Evolutionary conservation across 2,329 filamentous ascomycete genomes (phyloP), one percentile per base, ranked within the genome.

Genomic region (Trichoderma sp.): DNA sequence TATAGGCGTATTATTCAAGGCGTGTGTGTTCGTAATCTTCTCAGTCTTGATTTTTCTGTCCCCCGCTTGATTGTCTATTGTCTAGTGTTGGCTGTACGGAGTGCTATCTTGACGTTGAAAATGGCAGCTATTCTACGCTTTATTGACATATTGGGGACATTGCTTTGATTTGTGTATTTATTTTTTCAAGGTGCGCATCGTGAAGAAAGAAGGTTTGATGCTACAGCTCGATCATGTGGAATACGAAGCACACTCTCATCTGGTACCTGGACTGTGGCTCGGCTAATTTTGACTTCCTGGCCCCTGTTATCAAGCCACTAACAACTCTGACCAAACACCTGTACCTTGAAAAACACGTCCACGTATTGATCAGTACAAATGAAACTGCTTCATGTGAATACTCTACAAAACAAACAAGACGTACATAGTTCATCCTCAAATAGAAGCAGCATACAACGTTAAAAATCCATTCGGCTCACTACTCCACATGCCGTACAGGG

Each of bases 401-500:
- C 21, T 53, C n/a, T 53, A 53, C 21, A 53, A 21, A 24, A 24
- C 47, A 14, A 12, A 53, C 47, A 53, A 12, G 21, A 53, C n/a
- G 11, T 7, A 21, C 8, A 58, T n/a, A 30, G 2, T 18, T 9
- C 26, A 36, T 15, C 34, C 15, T 36, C 18, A 15, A 12, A 34
- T 32, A 12, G 4, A 60, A 26, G 34, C 11, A 51, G 28, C 6
- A 34, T 24, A 26, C 7, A 34, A 18, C 11, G 18, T 36, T 3
- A 36, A 53, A 5, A 26, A 18, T 21, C 28, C 62, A 30, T 65
- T 12, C 18, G 26, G 26, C 39, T 47, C 39, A n/a, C 39, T 1
- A 18, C 32, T 67, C 47, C 51, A 67, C 51, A 67, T 58, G 34
- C 64, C 64, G 6, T 67, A 58, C 58, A 67, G 64, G 51, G 64